These are phyloP conservation scores for Rhizophagus prolifer DNA, from an alignment of 192 early-diverging fungal genomes.

Conservation along the genomic window DNA sequence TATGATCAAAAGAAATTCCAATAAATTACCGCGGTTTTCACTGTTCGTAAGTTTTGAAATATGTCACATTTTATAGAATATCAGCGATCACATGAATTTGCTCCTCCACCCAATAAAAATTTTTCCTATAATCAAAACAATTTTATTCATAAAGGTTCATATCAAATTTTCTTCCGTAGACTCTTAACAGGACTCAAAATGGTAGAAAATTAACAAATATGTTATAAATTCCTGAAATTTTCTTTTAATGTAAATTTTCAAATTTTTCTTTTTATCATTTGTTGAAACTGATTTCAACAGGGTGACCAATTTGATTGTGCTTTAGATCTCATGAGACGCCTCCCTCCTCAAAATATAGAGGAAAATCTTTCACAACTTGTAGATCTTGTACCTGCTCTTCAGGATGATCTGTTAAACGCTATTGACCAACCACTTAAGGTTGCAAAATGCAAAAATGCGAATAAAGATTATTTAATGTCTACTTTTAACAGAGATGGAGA, in stretches of 20 bases:
- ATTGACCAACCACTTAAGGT: constrained; percentile 93
- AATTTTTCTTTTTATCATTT: background rate
- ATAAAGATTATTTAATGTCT: constrained; percentile 85
- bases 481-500: constrained; percentile 98
- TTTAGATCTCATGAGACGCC: constrained; percentile 95
- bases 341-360: constrained; percentile 90
- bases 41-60: background rate
- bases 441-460: constrained; percentile 63
- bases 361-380: constrained; percentile 84
- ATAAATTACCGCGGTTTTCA: background rate
- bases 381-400: constrained; percentile 78
- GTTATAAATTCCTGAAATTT: background rate
- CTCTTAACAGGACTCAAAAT: constrained; percentile 17
- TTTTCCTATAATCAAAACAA: constrained; percentile 5
- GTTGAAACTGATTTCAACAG: background rate
- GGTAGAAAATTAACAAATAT: background rate
- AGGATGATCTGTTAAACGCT: constrained; percentile 86
- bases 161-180: constrained; percentile 19
- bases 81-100: constrained; percentile 27
- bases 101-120: constrained; percentile 25
- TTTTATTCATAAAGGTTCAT: no score
- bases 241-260: background rate
- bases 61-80: constrained; percentile 2
- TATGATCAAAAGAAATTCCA: background rate
- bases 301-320: constrained; percentile 77